Evolutionary conservation across 345 rosid species (phyloP), one percentile per base, ranked within the genome.

Genomic region (Melaleuca quinquenervia): DNA sequence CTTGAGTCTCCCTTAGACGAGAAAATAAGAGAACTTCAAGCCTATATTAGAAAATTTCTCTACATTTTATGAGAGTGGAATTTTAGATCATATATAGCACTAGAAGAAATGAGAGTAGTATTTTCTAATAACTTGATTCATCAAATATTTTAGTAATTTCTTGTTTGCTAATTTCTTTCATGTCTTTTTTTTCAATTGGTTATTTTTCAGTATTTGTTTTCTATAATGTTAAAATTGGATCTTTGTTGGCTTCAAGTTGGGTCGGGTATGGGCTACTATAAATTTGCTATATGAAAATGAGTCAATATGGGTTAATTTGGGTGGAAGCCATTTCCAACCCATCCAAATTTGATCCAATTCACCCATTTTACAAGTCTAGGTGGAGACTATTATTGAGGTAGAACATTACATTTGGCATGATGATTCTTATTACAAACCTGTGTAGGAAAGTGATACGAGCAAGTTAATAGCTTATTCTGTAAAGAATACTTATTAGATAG

Each of bases 261-360:
- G 1, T 58, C 5, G 18, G 6, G 27, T n/a, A n/a, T 58, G 32
- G 32, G 18, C 0, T 0, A 6, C 8, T n/a, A 0, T 26, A 58
- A 13, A 11, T 58, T 26, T 58, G 1, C n/a, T 58, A 58, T 58
- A 58, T 58, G 32, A 16, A 58, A 58, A 58, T n/a, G 18, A 32
- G 4, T 58, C 0, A 0, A 15, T 58, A 58, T 58, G 7, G 11
- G 32, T 58, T 58, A 6, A 58, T 58, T n/a, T 58, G 16, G 5
- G 12, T 58, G 1, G 18, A 2, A 58, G 18, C 18, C 18, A 58
- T 58, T 58, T 58, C n/a, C 0, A 0, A 58, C 32, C 32, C 15
- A 12, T 58, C 32, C 16, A 58, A 58, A n/a, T 58, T 58, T 16
- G 27, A 58, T 16, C 70, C 8, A 11, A n/a, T n/a, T 58, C 32